A percentile compares a stretch with the other conserved stretches of the same genome.
phyloP scores from a whole-genome alignment of 2,329 filamentous ascomycete genomes.

The Stachybotrys chartarum region DNA sequence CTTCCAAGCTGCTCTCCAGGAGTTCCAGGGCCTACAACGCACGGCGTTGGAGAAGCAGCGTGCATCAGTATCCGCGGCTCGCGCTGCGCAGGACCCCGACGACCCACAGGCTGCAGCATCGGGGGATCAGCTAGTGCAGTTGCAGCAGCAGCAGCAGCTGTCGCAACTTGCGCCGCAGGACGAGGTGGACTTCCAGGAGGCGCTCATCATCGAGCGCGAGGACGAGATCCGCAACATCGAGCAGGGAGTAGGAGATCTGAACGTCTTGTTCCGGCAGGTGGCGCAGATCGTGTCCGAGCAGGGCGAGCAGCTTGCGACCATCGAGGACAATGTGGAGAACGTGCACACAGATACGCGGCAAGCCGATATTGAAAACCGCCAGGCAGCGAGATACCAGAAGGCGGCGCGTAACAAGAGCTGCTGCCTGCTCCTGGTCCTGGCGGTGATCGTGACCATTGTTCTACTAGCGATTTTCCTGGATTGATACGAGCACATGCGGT shows the following conservation, averaged over 20 bases:
- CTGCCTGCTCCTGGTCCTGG: slow-evolving; percentile 80
- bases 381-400: slow-evolving; percentile 88
- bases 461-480: slow-evolving; percentile 79
- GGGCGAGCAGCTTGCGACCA: slow-evolving; percentile 79
- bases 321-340: slow-evolving; percentile 80
- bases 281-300: slow-evolving; percentile 95
- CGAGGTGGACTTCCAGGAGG: slow-evolving; percentile 96
- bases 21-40: slow-evolving; percentile 90
- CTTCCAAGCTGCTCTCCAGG: slow-evolving; percentile 79
- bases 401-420: slow-evolving; percentile 92
- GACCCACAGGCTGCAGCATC: slow-evolving; percentile 19
- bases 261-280: slow-evolving; percentile 96
- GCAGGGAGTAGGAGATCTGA: slow-evolving; percentile 89
- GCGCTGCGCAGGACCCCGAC: slow-evolving; percentile 66
- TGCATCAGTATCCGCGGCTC: slow-evolving; percentile 74
- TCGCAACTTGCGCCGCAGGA: slow-evolving; percentile 80
- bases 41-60: slow-evolving; percentile 88
- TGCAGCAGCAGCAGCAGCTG: slow-evolving; percentile 65
- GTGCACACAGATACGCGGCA: slow-evolving; percentile 75
- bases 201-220: slow-evolving; percentile 91
- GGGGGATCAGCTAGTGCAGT: slow-evolving; percentile 41
- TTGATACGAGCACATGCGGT: slow-evolving; percentile 23
- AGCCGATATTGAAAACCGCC: slow-evolving; percentile 77
- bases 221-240: slow-evolving; percentile 97
- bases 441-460: slow-evolving; percentile 83